Percentiles rank a stretch among this genome's conserved stretches.
Evolutionary conservation across 805 yeast genomes (phyloP).

Genomic region (Starmerella bacillaris): DNA sequence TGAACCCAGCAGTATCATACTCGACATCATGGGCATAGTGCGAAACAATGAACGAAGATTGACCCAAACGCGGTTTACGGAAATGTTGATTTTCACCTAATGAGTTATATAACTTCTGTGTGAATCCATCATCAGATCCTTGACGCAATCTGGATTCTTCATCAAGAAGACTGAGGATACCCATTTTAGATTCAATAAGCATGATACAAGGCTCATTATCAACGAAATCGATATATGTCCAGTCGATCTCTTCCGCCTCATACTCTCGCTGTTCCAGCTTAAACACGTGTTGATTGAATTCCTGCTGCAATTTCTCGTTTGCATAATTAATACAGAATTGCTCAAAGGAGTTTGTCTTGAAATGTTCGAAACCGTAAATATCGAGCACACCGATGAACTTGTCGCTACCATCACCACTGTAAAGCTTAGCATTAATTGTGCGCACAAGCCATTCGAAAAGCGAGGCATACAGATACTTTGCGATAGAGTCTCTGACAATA

Average conservation of each 20-base stretch:
- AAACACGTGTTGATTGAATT: constrained; percentile 92
- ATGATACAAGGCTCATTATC: constrained; percentile 95
- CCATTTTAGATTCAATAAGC: constrained; percentile 74
- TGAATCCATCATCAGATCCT: constrained; percentile 84
- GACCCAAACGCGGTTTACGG: constrained; percentile 88
- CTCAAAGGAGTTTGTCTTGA: constrained; percentile 83
- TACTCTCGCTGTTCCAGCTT: constrained; percentile 94
- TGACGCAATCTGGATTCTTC: constrained; percentile 92
- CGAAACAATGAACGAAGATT: constrained; percentile 69
- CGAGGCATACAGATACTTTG: constrained; percentile 82
- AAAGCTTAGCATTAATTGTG: constrained; percentile 58
- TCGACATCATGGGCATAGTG: constrained; percentile 92
- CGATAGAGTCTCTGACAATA: constrained; percentile 92
- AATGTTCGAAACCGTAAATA: constrained; percentile 95
- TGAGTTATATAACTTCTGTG: constrained; percentile 71
- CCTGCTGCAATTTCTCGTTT: constrained; percentile 91
- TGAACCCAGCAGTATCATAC: constrained; percentile 83
- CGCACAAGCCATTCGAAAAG: constrained; percentile 89
- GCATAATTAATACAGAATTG: constrained; percentile 96
- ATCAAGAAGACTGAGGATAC: constrained; percentile 72
- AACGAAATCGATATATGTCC: constrained; percentile 90
- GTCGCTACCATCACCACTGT: constrained; percentile 30
- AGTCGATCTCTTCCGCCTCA: constrained; percentile 75
- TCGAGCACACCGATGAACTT: constrained; percentile 90
- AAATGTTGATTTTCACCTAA: constrained; percentile 68